phyloP scores from a whole-genome alignment of 2,329 filamentous ascomycete species.

The Grosmannia huntii region DNA sequence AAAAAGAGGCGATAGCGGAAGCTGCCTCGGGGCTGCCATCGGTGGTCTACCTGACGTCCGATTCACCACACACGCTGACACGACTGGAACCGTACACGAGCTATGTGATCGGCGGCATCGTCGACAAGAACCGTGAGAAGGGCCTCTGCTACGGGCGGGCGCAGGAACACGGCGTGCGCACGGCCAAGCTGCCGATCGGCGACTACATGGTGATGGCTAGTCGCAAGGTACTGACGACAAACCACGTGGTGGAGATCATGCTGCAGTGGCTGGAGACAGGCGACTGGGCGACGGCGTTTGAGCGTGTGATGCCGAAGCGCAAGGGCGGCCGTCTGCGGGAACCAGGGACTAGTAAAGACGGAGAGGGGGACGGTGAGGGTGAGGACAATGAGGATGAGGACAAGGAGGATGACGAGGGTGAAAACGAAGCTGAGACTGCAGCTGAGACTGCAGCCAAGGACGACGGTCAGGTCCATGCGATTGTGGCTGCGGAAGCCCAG shows the following conservation, averaged over 20 bases:
- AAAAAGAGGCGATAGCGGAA: constrained; percentile 9
- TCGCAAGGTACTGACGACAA: constrained; percentile 77
- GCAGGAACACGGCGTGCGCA: constrained; percentile 61
- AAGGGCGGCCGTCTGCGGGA: constrained; percentile 64
- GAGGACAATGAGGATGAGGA: background rate
- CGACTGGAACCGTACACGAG: constrained; percentile 76
- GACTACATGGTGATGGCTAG: constrained; percentile 87
- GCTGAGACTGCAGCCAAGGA: background rate
- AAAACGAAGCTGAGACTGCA: background rate
- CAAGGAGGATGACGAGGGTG: background rate
- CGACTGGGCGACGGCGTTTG: constrained; percentile 85
- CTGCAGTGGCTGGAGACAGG: constrained; percentile 78
- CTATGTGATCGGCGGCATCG: constrained; percentile 87
- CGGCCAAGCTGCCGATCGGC: constrained; percentile 87
- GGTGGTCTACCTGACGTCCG: constrained; percentile 81
- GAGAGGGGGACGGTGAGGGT: constrained; percentile 16
- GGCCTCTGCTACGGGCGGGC: constrained; percentile 82
- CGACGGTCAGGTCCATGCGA: background rate
- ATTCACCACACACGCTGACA: constrained; percentile 75
- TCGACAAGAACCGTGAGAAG: constrained; percentile 95
- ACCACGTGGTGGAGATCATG: constrained; percentile 97
- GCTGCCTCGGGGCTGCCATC: constrained; percentile 14
- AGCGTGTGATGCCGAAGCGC: constrained; percentile 76
- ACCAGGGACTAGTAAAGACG: constrained; percentile 7
- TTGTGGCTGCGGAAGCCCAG: background rate